These are phyloP conservation scores for Trichoderma erinaceum DNA, from an alignment of 495 filamentous ascomycete species.

Conservation along the genomic window DNA sequence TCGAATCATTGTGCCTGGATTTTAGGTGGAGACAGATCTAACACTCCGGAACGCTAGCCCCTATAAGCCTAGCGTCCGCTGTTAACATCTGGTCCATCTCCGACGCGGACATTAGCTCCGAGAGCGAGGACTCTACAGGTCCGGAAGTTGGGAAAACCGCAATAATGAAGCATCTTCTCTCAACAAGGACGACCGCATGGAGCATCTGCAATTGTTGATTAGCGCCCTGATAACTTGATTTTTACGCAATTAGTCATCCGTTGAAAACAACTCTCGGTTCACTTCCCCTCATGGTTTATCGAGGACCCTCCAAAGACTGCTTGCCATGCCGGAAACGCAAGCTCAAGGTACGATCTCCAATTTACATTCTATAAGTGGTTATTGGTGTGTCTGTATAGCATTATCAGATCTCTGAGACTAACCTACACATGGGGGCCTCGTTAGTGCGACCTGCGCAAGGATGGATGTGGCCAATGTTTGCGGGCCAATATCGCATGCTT, in stretches of 20 bases:
- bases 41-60: conserved; percentile 8
- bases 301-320: conserved; percentile 17
- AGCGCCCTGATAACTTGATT: background rate
- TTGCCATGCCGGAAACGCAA: conserved; percentile 16
- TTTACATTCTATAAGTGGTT: background rate
- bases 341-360: conserved; percentile 6
- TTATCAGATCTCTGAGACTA: background rate
- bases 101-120: background rate
- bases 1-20: conserved; percentile 26
- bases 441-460: conserved; percentile 16
- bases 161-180: background rate
- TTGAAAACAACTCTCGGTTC: background rate
- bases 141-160: background rate
- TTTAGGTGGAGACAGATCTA: conserved; percentile 18
- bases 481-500: conserved; percentile 14
- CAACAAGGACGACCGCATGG: background rate
- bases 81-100: background rate
- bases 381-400: too few relatives aligned
- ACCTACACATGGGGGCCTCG: background rate
- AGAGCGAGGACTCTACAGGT: background rate
- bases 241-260: background rate
- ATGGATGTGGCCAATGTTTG: conserved; percentile 14
- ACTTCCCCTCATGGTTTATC: conserved; percentile 10
- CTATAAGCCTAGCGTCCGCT: background rate
- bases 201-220: background rate